These are phyloP conservation scores for Diaporthe capsici DNA, from an alignment of 2,329 filamentous ascomycete genomes.

Conservation along the genomic window DNA sequence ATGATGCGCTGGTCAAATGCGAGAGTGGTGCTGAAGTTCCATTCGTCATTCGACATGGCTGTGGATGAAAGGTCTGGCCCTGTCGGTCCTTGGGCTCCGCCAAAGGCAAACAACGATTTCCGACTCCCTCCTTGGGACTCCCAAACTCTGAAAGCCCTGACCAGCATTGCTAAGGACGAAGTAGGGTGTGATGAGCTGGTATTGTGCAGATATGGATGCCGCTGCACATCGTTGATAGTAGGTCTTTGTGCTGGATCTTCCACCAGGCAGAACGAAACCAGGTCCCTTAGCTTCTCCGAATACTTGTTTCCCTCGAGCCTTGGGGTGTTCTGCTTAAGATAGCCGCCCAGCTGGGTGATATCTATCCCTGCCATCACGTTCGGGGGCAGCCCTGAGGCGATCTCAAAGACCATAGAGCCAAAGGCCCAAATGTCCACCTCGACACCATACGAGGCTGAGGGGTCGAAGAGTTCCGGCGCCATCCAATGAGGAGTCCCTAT, in stretches of 20 bases:
- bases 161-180: constrained; percentile 73
- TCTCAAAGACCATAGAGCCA: constrained; percentile 84
- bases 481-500: constrained; percentile 90
- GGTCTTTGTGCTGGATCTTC: constrained; percentile 78
- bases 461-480: constrained; percentile 83
- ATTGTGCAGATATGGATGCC: constrained; percentile 77
- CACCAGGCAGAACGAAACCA: constrained; percentile 81
- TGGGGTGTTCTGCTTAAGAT: constrained; percentile 74
- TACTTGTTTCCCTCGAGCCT: constrained; percentile 80
- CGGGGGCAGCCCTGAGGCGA: constrained; percentile 83
- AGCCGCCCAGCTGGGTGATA: constrained; percentile 66
- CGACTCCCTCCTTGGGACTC: constrained; percentile 80
- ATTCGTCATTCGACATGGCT: constrained; percentile 69
- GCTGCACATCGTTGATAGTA: constrained; percentile 77
- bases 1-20: constrained; percentile 74
- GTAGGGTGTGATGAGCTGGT: constrained; percentile 76
- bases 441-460: constrained; percentile 75
- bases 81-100: constrained; percentile 69
- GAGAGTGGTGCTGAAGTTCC: constrained; percentile 77
- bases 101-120: constrained; percentile 72
- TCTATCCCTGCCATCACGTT: constrained; percentile 71
- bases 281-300: constrained; percentile 76
- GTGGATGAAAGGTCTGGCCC: constrained; percentile 59
- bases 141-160: constrained; percentile 82
- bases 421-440: constrained; percentile 90